Conservation (phyloP, 768 basidiomycete genomes). For the Auriscalpium orientale region DNA sequence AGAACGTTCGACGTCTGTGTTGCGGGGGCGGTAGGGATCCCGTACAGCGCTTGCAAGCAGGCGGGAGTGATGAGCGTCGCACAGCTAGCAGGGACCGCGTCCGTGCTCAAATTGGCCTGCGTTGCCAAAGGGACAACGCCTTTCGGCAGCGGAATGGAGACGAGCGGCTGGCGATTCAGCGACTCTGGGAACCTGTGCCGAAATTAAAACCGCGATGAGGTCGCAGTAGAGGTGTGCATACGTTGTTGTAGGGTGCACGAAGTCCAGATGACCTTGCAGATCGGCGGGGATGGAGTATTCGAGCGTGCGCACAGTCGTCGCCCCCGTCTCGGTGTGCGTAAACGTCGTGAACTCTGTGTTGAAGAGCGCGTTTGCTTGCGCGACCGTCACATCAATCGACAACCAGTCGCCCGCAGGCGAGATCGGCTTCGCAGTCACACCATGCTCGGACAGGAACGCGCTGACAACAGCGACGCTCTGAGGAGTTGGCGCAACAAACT, state of each 20-base stretch:
- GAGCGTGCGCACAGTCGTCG: constrained; percentile 12
- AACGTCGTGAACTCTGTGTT: constrained; percentile 14
- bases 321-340: constrained; percentile 4
- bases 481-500: constrained; percentile 5
- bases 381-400: constrained; percentile 5
- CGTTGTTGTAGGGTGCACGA: constrained; percentile 14
- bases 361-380: constrained; percentile 13
- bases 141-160: not conserved
- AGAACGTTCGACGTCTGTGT: constrained; percentile 9
- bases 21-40: constrained; percentile 10
- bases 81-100: not conserved
- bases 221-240: not conserved
- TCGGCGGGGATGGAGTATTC: constrained; percentile 14
- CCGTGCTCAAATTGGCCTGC: not conserved
- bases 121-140: not conserved
- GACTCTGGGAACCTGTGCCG: constrained; percentile 1
- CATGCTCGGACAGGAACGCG: constrained; percentile 5
- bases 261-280: constrained; percentile 10
- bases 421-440: constrained; percentile 4
- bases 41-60: constrained; percentile 17
- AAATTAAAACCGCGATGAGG: too few species aligned
- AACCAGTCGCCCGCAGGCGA: constrained; percentile 25
- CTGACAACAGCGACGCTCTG: constrained; percentile 6
- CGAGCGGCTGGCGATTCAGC: not conserved
- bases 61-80: constrained; percentile 12